These are phyloP conservation scores for Chenopodium suecicum DNA, from an alignment of 148 eudicot species.

Conservation along the genomic window DNA sequence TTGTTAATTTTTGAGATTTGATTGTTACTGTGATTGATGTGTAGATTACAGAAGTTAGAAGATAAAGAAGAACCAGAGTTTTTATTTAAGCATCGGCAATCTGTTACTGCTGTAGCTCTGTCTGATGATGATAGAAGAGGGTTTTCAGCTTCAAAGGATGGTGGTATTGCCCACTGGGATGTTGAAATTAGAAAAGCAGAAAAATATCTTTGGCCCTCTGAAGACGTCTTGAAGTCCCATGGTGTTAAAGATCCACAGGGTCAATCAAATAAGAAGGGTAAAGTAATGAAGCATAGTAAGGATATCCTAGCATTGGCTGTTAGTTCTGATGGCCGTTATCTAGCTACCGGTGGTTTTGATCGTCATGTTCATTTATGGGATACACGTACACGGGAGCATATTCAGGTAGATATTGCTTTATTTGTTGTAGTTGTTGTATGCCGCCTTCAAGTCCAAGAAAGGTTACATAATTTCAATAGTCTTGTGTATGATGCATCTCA, in stretches of 20 bases:
- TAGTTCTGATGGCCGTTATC: constrained; percentile 87
- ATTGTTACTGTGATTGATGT: not conserved
- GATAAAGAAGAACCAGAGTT: constrained; percentile 42
- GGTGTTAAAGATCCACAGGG: constrained; percentile 70
- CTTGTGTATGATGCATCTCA: not conserved
- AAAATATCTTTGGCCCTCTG: constrained; percentile 80
- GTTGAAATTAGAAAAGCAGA: constrained; percentile 73
- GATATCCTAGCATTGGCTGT: constrained; percentile 73
- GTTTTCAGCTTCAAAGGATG: constrained; percentile 96
- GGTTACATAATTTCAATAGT: constrained; percentile 1
- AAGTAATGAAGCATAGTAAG: constrained; percentile 51
- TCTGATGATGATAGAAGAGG: constrained; percentile 81
- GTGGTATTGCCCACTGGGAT: constrained; percentile 82
- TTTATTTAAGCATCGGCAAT: constrained; percentile 72
- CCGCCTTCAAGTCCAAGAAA: not conserved
- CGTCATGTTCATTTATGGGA: constrained; percentile 98
- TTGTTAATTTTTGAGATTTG: not conserved
- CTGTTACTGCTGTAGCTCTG: constrained; percentile 79
- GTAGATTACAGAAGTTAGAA: constrained; percentile 74
- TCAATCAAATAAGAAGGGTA: constrained; percentile 35
- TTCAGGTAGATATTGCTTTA: constrained; percentile 51
- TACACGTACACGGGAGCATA: constrained; percentile 72
- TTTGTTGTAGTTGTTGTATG: not conserved
- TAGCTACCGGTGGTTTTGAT: constrained; percentile 90
- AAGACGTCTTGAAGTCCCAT: constrained; percentile 66